These are phyloP conservation scores for Prillingera fragicola DNA, from an alignment of 1,284 basidiomycete genomes.

Conservation along the genomic window DNA sequence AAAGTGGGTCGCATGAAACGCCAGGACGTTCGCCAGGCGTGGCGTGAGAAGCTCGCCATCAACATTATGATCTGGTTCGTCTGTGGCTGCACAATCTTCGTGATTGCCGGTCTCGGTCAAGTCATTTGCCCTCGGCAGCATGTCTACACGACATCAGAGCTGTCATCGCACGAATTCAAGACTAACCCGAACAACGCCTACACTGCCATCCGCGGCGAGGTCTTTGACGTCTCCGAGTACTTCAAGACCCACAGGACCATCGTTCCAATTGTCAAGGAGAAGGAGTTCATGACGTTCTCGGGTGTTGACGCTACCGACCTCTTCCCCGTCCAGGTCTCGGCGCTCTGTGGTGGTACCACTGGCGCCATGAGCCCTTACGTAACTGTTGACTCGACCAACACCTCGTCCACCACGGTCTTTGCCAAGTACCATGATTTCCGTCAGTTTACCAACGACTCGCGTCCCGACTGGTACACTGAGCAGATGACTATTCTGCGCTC, in stretches of 20 bases:
- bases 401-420: slow-evolving; percentile 63
- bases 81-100: slow-evolving; percentile 80
- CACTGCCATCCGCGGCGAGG: slow-evolving; percentile 83
- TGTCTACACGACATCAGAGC: slow-evolving; percentile 74
- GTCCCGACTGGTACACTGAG: slow-evolving; percentile 98
- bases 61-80: slow-evolving; percentile 96
- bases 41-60: slow-evolving; percentile 94
- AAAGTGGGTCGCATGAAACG: slow-evolving; percentile 87
- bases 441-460: slow-evolving; percentile 72
- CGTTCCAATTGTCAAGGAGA: slow-evolving; percentile 69
- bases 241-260: slow-evolving; percentile 57
- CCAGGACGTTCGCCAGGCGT: slow-evolving; percentile 87
- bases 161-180: slow-evolving; percentile 63
- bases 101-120: slow-evolving; percentile 81
- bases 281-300: slow-evolving; percentile 68
- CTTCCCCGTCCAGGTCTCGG: slow-evolving; percentile 95
- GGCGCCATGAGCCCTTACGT: slow-evolving; percentile 82
- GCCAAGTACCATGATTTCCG: slow-evolving; percentile 94
- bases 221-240: slow-evolving; percentile 49
- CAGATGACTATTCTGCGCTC: slow-evolving; percentile 84
- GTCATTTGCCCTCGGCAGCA: slow-evolving; percentile 93
- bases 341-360: slow-evolving; percentile 80
- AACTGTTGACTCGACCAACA: slow-evolving; percentile 70
- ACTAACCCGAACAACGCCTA: slow-evolving; percentile 68
- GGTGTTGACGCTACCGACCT: slow-evolving; percentile 69